phyloP scores from a whole-genome alignment of 768 basidiomycete species.

The Glaciozyma martinii region DNA sequence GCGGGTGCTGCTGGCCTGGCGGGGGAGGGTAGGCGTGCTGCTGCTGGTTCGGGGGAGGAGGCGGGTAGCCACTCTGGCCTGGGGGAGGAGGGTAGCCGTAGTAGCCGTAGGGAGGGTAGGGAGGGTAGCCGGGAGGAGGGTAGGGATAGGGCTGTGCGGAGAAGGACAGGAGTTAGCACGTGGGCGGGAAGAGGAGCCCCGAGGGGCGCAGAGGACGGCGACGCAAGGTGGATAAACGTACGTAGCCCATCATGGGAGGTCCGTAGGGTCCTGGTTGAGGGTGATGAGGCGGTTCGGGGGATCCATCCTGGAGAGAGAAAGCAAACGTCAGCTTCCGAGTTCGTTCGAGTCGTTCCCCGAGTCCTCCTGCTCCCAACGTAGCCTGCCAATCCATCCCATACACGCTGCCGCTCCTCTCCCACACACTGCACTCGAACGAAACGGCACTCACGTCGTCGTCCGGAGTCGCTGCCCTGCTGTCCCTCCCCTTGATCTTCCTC shows the following conservation, averaged over 20 bases:
- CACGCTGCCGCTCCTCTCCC: too few relatives aligned
- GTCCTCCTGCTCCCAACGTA: too few relatives aligned
- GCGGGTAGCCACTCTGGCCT: background rate
- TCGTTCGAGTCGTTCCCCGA: too few relatives aligned
- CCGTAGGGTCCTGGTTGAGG: constrained; percentile 7
- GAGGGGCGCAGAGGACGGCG: too few relatives aligned
- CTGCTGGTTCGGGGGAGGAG: constrained; percentile 6
- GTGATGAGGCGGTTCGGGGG: background rate
- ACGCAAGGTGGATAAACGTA: background rate
- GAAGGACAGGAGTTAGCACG: background rate
- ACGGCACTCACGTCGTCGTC: constrained; percentile 17
- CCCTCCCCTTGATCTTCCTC: constrained; percentile 11
- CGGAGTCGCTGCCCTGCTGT: constrained; percentile 18
- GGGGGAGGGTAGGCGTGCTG: background rate
- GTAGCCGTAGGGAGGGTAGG: constrained; percentile 25
- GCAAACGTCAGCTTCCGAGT: background rate
- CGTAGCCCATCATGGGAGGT: constrained; percentile 28
- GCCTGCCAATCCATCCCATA: too few relatives aligned
- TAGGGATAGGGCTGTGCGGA: constrained; percentile 21
- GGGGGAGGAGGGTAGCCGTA: background rate
- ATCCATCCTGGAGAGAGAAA: background rate
- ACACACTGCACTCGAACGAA: background rate
- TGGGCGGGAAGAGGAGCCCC: too few relatives aligned
- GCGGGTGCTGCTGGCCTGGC: background rate
- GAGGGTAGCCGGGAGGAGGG: constrained; percentile 26